Base-by-base conservation (phyloP, 2,329 filamentous ascomycete species). In the Talaromyces rugulosus region DNA sequence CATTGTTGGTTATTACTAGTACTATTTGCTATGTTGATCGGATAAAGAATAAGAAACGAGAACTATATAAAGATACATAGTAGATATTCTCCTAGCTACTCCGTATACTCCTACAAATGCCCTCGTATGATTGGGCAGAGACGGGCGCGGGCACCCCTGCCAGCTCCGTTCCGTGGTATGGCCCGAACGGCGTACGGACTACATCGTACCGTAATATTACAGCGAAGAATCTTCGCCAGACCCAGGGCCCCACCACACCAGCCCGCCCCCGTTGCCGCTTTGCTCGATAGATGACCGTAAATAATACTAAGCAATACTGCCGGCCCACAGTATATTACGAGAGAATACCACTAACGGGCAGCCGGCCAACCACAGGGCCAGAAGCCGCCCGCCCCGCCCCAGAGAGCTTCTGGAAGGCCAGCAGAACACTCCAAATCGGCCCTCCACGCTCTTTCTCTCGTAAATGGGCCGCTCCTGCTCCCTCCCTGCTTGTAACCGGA, bases 371-470 rank as follows among this genome's bases (percentile, higher is more conserved):
- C 42, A 47, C n/a, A 47, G 3, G n/a, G n/a, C 60, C 55, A 58
- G 42, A 50, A 30, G 16, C 40, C 23, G 42, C 60, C 53, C 33
- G 56, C 56, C 60, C 63, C 60, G 44, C 42, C 69, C 67, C 66
- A 64, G 66, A 68, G 67, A 61, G 58, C 64, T 66, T 66, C 65
- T 64, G 61, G 65, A 66, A 66, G 60, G 12, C 51, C 56, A 62
- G 61, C 63, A 63, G 63, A 66, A 66, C 47, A 53, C 47, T 58
- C 40, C 62, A 30, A 34, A 56, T 44, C 28, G 40, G 44, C 33
- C 36, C 36, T 58, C 56, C 28, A 47, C 42, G 9, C 16, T 36
- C 36, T 16, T 16, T 44, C 31, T 53, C 16, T 23, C 40, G 30
- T 53, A 27, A 42, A 40, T 36, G 55, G 55, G 34, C 18, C 28